Evolutionary conservation across 306 rosid genomes (phyloP).

Genomic region (Lathyrus sativus): DNA sequence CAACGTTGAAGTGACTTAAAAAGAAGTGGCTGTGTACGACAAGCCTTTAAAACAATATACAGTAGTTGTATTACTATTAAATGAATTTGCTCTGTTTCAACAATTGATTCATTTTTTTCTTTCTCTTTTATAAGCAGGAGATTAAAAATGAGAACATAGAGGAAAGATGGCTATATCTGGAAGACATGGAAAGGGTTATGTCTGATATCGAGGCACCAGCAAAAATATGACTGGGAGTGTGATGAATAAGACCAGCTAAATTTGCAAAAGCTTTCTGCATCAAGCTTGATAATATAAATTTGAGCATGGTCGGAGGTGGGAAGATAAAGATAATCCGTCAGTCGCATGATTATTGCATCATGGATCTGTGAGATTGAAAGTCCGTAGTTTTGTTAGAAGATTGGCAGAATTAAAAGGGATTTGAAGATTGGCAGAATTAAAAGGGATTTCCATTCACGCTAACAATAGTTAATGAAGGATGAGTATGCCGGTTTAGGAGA

Average conservation of each 20-base stretch:
- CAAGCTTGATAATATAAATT: neutral
- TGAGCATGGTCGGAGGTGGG: conserved; percentile 16
- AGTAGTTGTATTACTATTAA: neutral
- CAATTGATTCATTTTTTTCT: conserved; percentile 18
- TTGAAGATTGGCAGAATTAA: conserved; percentile 1
- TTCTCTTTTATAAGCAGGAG: conserved; percentile 54
- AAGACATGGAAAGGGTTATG: conserved; percentile 62
- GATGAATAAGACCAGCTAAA: conserved; percentile 20
- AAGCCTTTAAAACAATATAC: neutral
- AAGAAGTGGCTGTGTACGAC: neutral
- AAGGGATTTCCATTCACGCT: neutral
- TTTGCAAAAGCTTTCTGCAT: conserved; percentile 20
- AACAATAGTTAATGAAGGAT: conserved; percentile 17
- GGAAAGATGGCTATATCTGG: conserved; percentile 68
- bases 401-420: neutral
- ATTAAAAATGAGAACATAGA: conserved; percentile 57
- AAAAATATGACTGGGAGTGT: conserved; percentile 51
- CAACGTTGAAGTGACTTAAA: neutral
- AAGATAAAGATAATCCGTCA: conserved; percentile 9
- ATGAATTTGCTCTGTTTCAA: neutral
- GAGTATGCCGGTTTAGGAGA: neutral
- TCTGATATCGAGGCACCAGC: conserved; percentile 58
- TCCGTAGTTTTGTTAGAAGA: conserved; percentile 8
- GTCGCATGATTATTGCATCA: conserved; percentile 26
- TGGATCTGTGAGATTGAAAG: conserved; percentile 36